Evolutionary conservation across 352 stramenopile species (phyloP).

Genomic region (Thalassiosira mediterranea): DNA sequence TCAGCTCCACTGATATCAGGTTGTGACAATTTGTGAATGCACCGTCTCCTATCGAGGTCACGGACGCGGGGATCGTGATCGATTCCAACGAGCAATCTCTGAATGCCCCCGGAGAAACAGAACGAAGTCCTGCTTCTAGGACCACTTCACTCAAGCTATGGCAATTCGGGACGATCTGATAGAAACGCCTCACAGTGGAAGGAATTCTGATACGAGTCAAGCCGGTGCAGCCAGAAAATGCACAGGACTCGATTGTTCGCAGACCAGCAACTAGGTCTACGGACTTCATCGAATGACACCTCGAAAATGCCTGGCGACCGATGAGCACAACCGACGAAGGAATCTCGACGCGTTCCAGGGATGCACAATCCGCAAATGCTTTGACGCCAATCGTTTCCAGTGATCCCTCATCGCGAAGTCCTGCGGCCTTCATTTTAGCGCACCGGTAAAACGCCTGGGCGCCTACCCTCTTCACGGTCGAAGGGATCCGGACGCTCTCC

Average conservation of each 20-base stretch:
- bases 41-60: not conserved
- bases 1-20: not conserved
- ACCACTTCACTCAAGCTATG: not conserved
- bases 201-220: not conserved
- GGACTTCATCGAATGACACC: not conserved
- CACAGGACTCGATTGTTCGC: not conserved
- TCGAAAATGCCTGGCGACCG: not conserved
- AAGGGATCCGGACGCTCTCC: not conserved
- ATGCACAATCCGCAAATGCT: conserved; percentile 9
- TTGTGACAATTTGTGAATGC: not conserved
- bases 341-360: conserved; percentile 1
- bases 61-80: not conserved
- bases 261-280: not conserved
- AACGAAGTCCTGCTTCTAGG: not conserved
- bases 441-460: not conserved
- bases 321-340: not conserved
- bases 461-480: too few relatives aligned
- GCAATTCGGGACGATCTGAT: too few relatives aligned
- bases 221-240: conserved; percentile 3
- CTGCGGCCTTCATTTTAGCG: not conserved
- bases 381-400: conserved; percentile 13
- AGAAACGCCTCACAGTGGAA: too few relatives aligned
- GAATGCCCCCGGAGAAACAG: not conserved
- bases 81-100: not conserved
- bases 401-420: not conserved